A percentile compares a stretch with the other conserved stretches of the same genome.
phyloP scores from a whole-genome alignment of 495 filamentous ascomycete species.

The Aspergillus asperescens region DNA sequence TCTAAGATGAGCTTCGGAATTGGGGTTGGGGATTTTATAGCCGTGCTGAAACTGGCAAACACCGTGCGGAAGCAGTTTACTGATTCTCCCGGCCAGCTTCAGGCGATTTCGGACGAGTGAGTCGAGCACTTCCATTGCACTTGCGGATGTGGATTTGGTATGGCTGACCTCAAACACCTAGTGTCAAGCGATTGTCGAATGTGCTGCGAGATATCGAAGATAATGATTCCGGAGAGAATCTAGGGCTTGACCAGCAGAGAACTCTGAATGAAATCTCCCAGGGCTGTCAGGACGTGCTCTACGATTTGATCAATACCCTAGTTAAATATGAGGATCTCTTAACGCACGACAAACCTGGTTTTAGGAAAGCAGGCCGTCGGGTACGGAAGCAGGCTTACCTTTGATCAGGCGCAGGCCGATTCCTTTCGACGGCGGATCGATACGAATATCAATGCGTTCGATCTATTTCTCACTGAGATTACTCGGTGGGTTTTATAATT shows the following conservation, averaged over 20 bases:
- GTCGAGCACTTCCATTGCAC: background rate
- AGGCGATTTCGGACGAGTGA: background rate
- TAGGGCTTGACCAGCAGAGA: background rate
- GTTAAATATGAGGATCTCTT: background rate
- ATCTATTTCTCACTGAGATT: background rate
- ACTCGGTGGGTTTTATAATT: background rate
- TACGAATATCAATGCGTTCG: background rate
- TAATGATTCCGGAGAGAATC: background rate
- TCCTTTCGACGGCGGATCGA: background rate
- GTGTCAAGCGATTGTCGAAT: background rate
- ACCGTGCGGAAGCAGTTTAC: background rate
- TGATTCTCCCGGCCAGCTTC: background rate
- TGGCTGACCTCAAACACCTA: background rate
- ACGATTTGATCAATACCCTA: background rate
- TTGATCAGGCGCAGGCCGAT: background rate
- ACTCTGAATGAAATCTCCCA: background rate
- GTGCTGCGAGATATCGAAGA: background rate
- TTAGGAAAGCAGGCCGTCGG: background rate
- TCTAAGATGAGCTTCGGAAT: conserved; percentile 5
- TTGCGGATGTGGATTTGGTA: background rate
- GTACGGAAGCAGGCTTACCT: background rate
- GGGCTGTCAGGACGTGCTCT: background rate
- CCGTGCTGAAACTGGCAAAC: background rate
- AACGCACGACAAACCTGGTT: background rate
- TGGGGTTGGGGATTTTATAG: conserved; percentile 3